Evolutionary conservation across 1,284 basidiomycete genomes (phyloP), one percentile per base, ranked within the genome.

Genomic region (Trametes polyzona): DNA sequence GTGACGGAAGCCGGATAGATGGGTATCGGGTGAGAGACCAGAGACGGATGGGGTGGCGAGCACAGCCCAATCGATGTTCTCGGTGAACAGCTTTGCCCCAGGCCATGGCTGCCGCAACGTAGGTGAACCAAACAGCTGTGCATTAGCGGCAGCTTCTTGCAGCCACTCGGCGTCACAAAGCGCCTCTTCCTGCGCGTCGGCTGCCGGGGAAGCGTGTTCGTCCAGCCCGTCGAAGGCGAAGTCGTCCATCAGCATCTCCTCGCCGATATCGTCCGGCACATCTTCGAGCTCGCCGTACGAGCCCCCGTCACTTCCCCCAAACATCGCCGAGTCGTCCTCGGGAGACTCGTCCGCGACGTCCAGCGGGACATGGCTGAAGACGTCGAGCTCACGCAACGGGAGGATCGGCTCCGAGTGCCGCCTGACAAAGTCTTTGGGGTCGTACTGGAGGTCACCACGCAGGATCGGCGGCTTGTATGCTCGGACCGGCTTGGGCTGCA

Each of bases 381-480:
- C 47, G 57, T 63, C 61, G 35, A 63, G 50, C 47, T 54, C 52
- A 40, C 52, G 61, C 35, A 63, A 49, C 11, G 61, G 55, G 3
- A 59, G 49, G 17, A 63, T 29, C 29, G 61, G 61, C 47, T 57
- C 61, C 41, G 61, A 63, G 43, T 52, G 49, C 24, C 61, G 48
- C 49, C 61, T 55, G 46, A 59, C 50, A 30, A 63, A 63, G 47
- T 63, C 58, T 26, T 63, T 59, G 41, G 61, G 61, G 24, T 63
- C 61, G 42, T 59, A 63, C 5, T 59, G 55, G 26, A 26, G n/a
- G 42, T 53, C 58, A 10, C 49, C 59, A 14, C 51, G 55, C 27
- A 63, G 39, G 58, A 63, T 59, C 49, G 58, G 61, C 55, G 61
- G 61, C 58, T 63, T 63, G 55, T 47, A 63, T 3, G 48, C 58